These are phyloP conservation scores for Styphnolobium japonicum DNA, from an alignment of 306 rosid genomes.

Conservation along the genomic window DNA sequence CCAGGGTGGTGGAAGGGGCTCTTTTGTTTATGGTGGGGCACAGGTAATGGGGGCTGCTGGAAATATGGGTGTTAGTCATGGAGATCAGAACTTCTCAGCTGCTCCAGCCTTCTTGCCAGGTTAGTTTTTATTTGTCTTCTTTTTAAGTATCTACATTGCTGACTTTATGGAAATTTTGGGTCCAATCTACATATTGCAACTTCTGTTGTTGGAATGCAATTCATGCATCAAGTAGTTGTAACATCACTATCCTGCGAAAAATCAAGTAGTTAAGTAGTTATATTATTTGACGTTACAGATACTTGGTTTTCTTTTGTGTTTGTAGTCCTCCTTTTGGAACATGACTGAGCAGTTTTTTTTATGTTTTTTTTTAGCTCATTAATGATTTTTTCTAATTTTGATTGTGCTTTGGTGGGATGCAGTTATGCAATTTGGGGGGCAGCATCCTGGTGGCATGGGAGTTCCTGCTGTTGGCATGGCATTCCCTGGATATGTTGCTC, in stretches of 20 bases:
- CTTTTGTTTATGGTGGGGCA: slow-evolving; percentile 68
- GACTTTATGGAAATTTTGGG: background rate
- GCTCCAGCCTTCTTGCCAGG: slow-evolving; percentile 96
- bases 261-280: background rate
- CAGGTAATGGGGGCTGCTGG: slow-evolving; percentile 73
- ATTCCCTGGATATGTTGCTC: slow-evolving; percentile 94
- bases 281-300: background rate
- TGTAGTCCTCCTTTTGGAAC: background rate
- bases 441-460: slow-evolving; percentile 96
- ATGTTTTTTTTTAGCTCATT: too few relatives aligned
- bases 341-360: background rate
- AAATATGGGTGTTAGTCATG: slow-evolving; percentile 52
- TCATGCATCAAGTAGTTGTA: background rate
- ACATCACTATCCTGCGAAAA: background rate
- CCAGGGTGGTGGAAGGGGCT: slow-evolving; percentile 76
- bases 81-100: slow-evolving; percentile 88
- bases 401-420: slow-evolving; percentile 21
- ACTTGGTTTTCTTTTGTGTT: background rate
- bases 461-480: slow-evolving; percentile 99
- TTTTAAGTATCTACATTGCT: background rate
- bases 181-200: background rate
- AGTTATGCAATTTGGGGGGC: slow-evolving; percentile 99
- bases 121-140: slow-evolving; percentile 27
- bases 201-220: background rate
- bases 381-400: background rate